These are phyloP conservation scores for Inonotus hispidus DNA, from an alignment of 1,284 basidiomycete genomes.

Conservation along the genomic window DNA sequence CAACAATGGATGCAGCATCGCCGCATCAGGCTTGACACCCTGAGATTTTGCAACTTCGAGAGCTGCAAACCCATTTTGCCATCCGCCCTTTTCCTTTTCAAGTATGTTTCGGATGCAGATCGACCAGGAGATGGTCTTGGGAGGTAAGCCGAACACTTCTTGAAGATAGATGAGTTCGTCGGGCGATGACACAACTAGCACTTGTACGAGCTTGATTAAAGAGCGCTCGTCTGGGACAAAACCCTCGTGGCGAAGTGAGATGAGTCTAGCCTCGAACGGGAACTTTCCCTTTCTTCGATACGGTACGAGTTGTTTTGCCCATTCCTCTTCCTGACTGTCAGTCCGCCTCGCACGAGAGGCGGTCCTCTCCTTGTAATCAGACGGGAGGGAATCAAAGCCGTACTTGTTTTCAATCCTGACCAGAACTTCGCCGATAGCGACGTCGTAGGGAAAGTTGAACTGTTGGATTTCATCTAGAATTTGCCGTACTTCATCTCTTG, in stretches of 20 bases:
- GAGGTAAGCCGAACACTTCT: conserved; percentile 34
- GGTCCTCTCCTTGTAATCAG: background rate
- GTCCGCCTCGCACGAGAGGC: background rate
- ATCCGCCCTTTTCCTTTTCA: conserved; percentile 26
- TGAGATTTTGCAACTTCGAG: conserved; percentile 40
- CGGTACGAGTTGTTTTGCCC: background rate
- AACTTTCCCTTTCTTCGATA: background rate
- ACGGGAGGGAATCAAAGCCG: background rate
- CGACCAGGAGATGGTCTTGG: conserved; percentile 42
- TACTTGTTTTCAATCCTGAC: conserved; percentile 26
- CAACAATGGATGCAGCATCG: conserved; percentile 48
- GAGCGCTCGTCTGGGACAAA: conserved; percentile 31
- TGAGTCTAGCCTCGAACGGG: conserved; percentile 7
- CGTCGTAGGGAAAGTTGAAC: conserved; percentile 39
- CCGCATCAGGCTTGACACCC: conserved; percentile 41
- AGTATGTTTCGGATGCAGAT: conserved; percentile 46
- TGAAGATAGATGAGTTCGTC: conserved; percentile 41
- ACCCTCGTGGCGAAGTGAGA: conserved; percentile 25
- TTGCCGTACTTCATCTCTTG: conserved; percentile 33
- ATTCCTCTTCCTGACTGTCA: background rate
- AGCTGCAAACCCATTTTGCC: conserved; percentile 36
- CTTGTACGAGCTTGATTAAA: conserved; percentile 34
- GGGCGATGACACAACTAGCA: conserved; percentile 27
- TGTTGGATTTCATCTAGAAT: conserved; percentile 43
- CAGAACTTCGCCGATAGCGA: conserved; percentile 36